Percentiles rank a stretch among this genome's conserved stretches.
Conservation (phyloP, 1,284 basidiomycete genomes). For the Ganoderma multipileum region DNA sequence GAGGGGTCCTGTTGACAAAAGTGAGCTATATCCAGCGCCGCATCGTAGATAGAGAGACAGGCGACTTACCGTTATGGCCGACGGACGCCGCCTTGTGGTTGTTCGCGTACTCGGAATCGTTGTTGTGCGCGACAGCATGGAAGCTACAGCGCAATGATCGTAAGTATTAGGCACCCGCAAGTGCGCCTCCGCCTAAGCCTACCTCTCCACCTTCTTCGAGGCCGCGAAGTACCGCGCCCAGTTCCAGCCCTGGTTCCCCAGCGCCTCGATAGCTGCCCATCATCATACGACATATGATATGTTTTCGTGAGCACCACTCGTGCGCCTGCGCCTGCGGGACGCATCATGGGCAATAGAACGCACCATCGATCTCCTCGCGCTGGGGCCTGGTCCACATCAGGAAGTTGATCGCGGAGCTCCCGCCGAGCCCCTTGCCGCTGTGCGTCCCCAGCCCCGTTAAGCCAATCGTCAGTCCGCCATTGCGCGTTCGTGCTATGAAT, state of each 20-base stretch:
- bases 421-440: conserved; percentile 32
- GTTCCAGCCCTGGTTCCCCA: conserved; percentile 41
- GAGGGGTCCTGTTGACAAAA: conserved; percentile 17
- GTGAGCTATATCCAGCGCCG: background rate
- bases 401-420: conserved; percentile 28
- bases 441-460: background rate
- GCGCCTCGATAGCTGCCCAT: conserved; percentile 27
- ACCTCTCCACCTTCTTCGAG: conserved; percentile 32
- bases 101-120: background rate
- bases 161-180: background rate
- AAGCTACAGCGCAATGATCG: background rate
- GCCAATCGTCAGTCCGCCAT: background rate
- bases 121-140: background rate
- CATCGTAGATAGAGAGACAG: background rate
- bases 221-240: conserved; percentile 34
- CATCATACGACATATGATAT: background rate
- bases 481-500: background rate
- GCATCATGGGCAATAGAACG: background rate
- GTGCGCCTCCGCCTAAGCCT: background rate
- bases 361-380: conserved; percentile 28
- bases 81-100: conserved; percentile 7
- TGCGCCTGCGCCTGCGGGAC: background rate
- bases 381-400: conserved; percentile 25
- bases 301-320: background rate
- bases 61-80: conserved; percentile 16